These are phyloP conservation scores for Amanita pallidorosea DNA, from an alignment of 768 basidiomycete species.

Conservation along the genomic window DNA sequence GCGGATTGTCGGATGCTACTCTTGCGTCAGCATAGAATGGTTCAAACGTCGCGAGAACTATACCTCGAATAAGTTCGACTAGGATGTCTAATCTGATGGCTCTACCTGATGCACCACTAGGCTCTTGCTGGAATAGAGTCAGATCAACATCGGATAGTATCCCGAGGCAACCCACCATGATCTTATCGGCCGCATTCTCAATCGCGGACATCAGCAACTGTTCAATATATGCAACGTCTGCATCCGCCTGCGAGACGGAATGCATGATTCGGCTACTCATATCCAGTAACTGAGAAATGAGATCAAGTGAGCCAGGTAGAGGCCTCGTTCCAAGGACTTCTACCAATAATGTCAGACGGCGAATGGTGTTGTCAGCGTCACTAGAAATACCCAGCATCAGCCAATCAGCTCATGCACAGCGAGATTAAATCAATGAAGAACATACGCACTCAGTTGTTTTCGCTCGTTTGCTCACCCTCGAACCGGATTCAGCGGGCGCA, in stretches of 20 bases:
- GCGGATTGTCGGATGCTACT: conserved; percentile 74
- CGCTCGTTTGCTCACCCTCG: conserved; percentile 53
- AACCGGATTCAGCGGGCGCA: conserved; percentile 22
- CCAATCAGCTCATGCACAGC: conserved; percentile 1
- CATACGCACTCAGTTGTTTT: conserved; percentile 45
- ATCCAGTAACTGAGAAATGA: conserved; percentile 65
- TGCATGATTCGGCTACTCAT: conserved; percentile 58
- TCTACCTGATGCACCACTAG: conserved; percentile 35
- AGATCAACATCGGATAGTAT: background rate
- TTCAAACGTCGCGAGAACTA: conserved; percentile 9
- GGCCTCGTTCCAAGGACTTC: conserved; percentile 61
- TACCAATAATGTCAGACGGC: conserved; percentile 44
- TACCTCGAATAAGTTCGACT: conserved; percentile 79
- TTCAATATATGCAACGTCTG: conserved; percentile 70
- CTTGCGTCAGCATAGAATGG: background rate
- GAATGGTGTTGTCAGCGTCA: conserved; percentile 27
- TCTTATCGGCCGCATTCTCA: conserved; percentile 48
- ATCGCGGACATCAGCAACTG: conserved; percentile 81
- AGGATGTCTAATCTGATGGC: conserved; percentile 74
- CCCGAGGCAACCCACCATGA: conserved; percentile 31
- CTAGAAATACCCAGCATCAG: conserved; percentile 7
- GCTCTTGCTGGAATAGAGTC: conserved; percentile 31
- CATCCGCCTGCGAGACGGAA: conserved; percentile 37
- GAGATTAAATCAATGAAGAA: background rate
- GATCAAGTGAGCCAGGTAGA: conserved; percentile 58